A percentile compares a stretch with the other conserved stretches of the same genome.
Conservation (phyloP, 352 stramenopile species). For the Phytophthora lateralis region DNA sequence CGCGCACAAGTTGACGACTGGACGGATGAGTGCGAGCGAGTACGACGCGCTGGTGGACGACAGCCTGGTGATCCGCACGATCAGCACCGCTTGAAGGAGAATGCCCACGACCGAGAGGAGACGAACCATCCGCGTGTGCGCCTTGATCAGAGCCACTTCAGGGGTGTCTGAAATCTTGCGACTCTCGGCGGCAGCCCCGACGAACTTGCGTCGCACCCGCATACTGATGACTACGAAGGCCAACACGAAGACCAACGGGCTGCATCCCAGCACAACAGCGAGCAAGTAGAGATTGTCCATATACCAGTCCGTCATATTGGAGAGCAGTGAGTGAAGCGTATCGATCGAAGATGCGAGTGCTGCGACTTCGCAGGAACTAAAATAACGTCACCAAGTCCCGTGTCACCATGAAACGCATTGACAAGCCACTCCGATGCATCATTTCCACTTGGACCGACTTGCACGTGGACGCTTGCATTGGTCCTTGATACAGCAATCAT, state of each 20-base stretch:
- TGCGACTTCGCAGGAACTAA: slow-evolving; percentile 26
- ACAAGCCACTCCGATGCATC: slow-evolving; percentile 5
- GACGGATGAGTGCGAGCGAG: slow-evolving; percentile 52
- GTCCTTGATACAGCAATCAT: background rate
- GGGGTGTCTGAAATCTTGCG: slow-evolving; percentile 44
- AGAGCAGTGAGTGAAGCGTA: background rate
- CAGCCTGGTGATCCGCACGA: slow-evolving; percentile 26
- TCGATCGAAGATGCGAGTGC: slow-evolving; percentile 2
- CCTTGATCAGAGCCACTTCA: slow-evolving; percentile 64
- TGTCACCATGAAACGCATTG: slow-evolving; percentile 29
- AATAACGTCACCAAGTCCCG: slow-evolving; percentile 22
- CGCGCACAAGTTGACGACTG: slow-evolving; percentile 48
- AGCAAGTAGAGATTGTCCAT: slow-evolving; percentile 45
- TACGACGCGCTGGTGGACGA: slow-evolving; percentile 36
- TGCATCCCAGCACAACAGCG: slow-evolving; percentile 39
- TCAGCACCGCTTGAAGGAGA: slow-evolving; percentile 45
- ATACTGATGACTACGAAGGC: slow-evolving; percentile 36
- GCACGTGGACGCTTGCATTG: background rate
- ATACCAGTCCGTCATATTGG: slow-evolving; percentile 58
- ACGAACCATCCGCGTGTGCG: slow-evolving; percentile 50
- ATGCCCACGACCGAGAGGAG: slow-evolving; percentile 52
- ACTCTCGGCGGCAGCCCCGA: slow-evolving; percentile 10
- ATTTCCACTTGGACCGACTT: slow-evolving; percentile 6
- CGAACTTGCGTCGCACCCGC: slow-evolving; percentile 35
- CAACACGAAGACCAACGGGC: slow-evolving; percentile 45